Base-by-base conservation (phyloP, 2,329 filamentous ascomycete species). In the Beauveria varroae region DNA sequence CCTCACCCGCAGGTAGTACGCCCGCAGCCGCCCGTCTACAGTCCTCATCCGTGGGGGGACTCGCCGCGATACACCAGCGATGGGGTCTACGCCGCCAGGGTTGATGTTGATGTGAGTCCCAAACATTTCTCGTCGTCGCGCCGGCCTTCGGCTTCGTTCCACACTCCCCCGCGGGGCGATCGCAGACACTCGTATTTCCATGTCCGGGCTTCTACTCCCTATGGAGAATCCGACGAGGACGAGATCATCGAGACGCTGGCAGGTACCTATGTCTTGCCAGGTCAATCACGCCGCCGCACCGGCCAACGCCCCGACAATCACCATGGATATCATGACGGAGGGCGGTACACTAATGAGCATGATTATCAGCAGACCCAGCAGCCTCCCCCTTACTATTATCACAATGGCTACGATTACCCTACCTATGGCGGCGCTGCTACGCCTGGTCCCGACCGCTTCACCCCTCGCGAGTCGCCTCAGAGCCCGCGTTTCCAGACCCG, bases 141-240 rank as follows among this genome's bases (percentile, higher is more conserved):
- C 71, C 74, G 74, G 66, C 65, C 68, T 67, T 72, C 70, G 64
- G 70, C 68, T 67, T 70, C 69, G 59, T 71, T 67, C 67, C 68
- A 70, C 65, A 66, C 67, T 64, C 64, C 65, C 56, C 64, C 71
- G 69, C 76, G 74, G 76, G 79, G 76, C 74, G 80, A 83, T 72
- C 81, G 81, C 69, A 81, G 80, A 71, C 76, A 74, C 75, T 84
- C 82, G 66, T 81, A 79, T 75, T 79, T 80, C 75, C 80, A 82
- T 77, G 79, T 81, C 77, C 82, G 81, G 78, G 73, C 81, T 78
- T 80, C 81, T 71, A 79, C 80, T 67, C 77, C 77, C 64, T 78
- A 81, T 79, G 82, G 82, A 78, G 83, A 85, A 75, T 85, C 83
- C 76, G 83, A 86, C 80, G 82, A 85, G 79, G 83, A 85, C 77